Conservation (phyloP, 202 grass and related monocot species). For the Zoysia matrella region DNA sequence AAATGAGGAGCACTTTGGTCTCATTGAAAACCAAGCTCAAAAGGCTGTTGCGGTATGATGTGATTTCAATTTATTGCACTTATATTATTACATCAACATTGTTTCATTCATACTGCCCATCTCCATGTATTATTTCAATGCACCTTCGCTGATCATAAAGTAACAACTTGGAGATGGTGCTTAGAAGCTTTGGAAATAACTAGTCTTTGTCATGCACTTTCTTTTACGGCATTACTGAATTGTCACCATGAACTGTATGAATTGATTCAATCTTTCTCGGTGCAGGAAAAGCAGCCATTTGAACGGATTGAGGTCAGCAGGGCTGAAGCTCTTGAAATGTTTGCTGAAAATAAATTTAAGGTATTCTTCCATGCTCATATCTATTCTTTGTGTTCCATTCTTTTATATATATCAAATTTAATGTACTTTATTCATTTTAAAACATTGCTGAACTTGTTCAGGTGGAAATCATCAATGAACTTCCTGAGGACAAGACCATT, state of each 20-base stretch:
- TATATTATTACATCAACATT: constrained; percentile 24
- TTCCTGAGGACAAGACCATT: constrained; percentile 97
- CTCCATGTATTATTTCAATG: no score
- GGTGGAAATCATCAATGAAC: constrained; percentile 98
- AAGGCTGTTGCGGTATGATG: constrained; percentile 87
- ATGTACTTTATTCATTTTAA: constrained; percentile 11
- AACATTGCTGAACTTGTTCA: constrained; percentile 46
- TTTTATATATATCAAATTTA: constrained; percentile 13
- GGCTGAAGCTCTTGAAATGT: constrained; percentile 90
- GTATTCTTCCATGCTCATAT: constrained; percentile 34
- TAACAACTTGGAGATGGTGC: not conserved
- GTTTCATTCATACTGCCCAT: not conserved
- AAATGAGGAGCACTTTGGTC: constrained; percentile 84
- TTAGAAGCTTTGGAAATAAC: constrained; percentile 12
- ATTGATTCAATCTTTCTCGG: constrained; percentile 18
- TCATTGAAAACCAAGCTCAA: constrained; percentile 80
- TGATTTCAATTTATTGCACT: constrained; percentile 28
- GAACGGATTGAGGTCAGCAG: constrained; percentile 96
- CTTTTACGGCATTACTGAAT: constrained; percentile 12
- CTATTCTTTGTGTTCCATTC: not conserved
- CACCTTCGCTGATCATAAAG: no score
- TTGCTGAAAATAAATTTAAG: constrained; percentile 97
- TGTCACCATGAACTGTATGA: constrained; percentile 17
- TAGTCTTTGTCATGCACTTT: not conserved
- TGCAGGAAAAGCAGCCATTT: constrained; percentile 97